Evolutionary conservation across 129 eudicot genomes (phyloP).

Genomic region (Erigeron canadensis): DNA sequence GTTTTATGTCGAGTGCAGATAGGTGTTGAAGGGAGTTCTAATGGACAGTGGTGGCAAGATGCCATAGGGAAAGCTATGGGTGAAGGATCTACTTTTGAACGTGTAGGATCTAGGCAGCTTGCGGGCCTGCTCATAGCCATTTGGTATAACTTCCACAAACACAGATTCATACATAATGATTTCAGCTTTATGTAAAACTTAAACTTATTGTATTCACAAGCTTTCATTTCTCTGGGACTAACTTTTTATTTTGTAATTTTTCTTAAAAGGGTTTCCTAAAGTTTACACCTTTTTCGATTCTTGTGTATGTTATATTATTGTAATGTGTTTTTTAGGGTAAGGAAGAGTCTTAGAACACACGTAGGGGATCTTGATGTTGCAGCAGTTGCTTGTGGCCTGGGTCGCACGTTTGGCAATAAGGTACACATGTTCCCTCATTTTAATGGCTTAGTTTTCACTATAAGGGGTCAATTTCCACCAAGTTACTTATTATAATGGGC

Average conservation of each 20-base stretch:
- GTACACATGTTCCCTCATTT: conserved; percentile 34
- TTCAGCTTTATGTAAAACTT: background rate
- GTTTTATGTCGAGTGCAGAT: conserved; percentile 51
- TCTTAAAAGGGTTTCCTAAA: background rate
- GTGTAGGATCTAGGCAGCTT: conserved; percentile 92
- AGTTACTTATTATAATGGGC: background rate
- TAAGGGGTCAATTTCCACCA: background rate
- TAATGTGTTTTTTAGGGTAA: conserved; percentile 60
- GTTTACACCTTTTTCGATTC: conserved; percentile 3
- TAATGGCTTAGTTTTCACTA: background rate
- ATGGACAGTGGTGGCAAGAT: conserved; percentile 97
- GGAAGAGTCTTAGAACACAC: conserved; percentile 71
- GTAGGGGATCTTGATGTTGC: conserved; percentile 96
- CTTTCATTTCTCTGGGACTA: background rate
- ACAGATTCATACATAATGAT: background rate
- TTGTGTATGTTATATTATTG: conserved; percentile 19
- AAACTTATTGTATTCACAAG: background rate
- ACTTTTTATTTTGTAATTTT: background rate
- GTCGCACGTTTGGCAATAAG: conserved; percentile 97
- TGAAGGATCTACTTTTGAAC: conserved; percentile 81
- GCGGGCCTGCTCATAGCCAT: conserved; percentile 89
- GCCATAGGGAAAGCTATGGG: conserved; percentile 87
- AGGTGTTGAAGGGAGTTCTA: conserved; percentile 98
- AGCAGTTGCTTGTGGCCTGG: conserved; percentile 97
- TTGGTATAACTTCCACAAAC: conserved; percentile 49